These are phyloP conservation scores for Phytophthora sansomeana DNA, from an alignment of 352 stramenopile genomes.

Conservation along the genomic window DNA sequence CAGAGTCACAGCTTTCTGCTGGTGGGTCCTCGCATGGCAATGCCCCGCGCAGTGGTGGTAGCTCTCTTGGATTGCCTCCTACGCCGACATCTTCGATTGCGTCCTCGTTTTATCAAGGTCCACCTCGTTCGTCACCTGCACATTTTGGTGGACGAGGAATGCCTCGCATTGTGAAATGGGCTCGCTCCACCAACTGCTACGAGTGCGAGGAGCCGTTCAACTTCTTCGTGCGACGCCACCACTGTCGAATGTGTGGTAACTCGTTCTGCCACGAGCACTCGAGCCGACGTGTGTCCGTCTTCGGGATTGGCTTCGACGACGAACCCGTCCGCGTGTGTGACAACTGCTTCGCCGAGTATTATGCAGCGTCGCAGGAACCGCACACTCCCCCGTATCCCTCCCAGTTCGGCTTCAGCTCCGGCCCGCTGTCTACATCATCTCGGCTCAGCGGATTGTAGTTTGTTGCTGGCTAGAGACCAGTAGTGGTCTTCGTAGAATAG, in stretches of 20 bases:
- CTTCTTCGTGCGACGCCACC: conserved; percentile 83
- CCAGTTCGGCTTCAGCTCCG: conserved; percentile 38
- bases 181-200: conserved; percentile 82
- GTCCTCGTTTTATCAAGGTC: conserved; percentile 46
- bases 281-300: conserved; percentile 72
- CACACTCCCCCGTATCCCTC: conserved; percentile 29
- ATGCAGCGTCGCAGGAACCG: conserved; percentile 46
- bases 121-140: conserved; percentile 31
- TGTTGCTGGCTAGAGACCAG: conserved; percentile 20
- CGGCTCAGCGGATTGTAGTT: conserved; percentile 43
- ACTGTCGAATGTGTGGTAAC: conserved; percentile 89
- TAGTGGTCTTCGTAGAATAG: conserved; percentile 22
- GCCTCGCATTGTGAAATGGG: conserved; percentile 84
- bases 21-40: conserved; percentile 42
- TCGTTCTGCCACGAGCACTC: conserved; percentile 91
- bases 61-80: conserved; percentile 38
- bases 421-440: conserved; percentile 40
- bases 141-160: conserved; percentile 44
- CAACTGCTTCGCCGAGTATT: conserved; percentile 85
- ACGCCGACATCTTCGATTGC: conserved; percentile 42
- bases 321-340: conserved; percentile 89
- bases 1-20: conserved; percentile 50
- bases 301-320: conserved; percentile 84
- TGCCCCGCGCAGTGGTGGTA: conserved; percentile 27
- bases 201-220: conserved; percentile 88